Evolutionary conservation across 2,329 filamentous ascomycete species (phyloP).

Genomic region (Colletotrichum acutatum): DNA sequence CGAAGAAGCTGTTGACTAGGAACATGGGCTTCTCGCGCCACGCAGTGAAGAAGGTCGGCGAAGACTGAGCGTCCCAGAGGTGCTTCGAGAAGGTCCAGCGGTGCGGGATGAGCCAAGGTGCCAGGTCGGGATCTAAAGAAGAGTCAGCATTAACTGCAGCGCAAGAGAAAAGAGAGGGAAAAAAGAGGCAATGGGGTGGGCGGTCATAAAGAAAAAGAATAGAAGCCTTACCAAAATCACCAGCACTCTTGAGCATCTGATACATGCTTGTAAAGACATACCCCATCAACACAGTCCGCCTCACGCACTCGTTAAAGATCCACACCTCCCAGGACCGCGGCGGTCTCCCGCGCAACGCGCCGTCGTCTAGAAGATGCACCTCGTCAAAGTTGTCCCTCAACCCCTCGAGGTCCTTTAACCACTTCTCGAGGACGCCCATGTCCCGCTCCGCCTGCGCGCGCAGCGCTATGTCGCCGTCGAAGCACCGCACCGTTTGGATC

Average conservation of each 20-base stretch:
- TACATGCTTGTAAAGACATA: constrained; percentile 47
- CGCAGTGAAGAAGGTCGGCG: constrained; percentile 54
- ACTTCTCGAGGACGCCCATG: constrained; percentile 46
- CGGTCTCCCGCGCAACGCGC: constrained; percentile 43
- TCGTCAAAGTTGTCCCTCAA: constrained; percentile 49
- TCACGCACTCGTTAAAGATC: constrained; percentile 54
- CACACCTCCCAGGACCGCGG: constrained; percentile 58
- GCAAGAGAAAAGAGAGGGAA: no score
- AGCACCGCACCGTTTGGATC: constrained; percentile 54
- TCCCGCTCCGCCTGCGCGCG: constrained; percentile 54
- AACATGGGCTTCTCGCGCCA: constrained; percentile 57
- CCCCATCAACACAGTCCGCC: constrained; percentile 50
- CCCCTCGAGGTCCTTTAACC: constrained; percentile 48
- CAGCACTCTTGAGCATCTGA: constrained; percentile 45
- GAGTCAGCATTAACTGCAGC: not conserved
- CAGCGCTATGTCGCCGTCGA: constrained; percentile 55
- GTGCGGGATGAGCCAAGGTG: constrained; percentile 37
- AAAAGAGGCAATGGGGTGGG: not conserved
- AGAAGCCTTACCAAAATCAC: constrained; percentile 31
- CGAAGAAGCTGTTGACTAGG: constrained; percentile 46
- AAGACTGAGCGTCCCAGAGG: constrained; percentile 55
- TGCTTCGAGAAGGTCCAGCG: constrained; percentile 53
- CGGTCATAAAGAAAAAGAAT: not conserved
- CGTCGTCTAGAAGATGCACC: constrained; percentile 38
- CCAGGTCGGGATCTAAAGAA: constrained; percentile 8